phyloP scores from a whole-genome alignment of 257 asterid genomes.

The Cruciata laevipes region DNA sequence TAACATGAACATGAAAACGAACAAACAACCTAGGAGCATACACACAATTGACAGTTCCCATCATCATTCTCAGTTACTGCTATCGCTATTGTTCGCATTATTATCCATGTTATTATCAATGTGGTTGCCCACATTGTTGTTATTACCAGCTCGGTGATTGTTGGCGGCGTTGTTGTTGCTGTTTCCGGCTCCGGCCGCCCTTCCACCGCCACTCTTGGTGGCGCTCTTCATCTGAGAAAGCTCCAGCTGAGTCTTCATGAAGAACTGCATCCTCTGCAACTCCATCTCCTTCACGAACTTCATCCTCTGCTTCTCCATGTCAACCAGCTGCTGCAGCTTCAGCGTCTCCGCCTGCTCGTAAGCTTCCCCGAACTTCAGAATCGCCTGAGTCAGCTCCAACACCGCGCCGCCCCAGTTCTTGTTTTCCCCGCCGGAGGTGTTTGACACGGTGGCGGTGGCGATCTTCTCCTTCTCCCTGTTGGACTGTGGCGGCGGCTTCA shows the following conservation, averaged over 20 bases:
- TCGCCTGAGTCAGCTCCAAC: conserved; percentile 55
- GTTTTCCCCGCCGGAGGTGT: conserved; percentile 17
- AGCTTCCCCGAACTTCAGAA: conserved; percentile 70
- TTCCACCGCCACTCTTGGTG: background rate
- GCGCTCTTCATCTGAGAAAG: conserved; percentile 43
- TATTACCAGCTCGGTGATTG: conserved; percentile 17
- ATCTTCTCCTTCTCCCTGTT: conserved; percentile 11
- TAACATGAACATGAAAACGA: too few relatives aligned
- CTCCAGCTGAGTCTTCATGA: conserved; percentile 78
- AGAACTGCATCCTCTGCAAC: conserved; percentile 85
- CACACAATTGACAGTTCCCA: too few relatives aligned
- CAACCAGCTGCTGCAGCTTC: conserved; percentile 75
- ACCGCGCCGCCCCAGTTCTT: conserved; percentile 46
- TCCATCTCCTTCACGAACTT: conserved; percentile 78
- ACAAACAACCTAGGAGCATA: background rate
- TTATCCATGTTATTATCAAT: conserved; percentile 9
- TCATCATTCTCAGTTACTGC: conserved; percentile 33
- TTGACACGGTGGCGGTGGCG: conserved; percentile 21
- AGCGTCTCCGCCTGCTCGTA: conserved; percentile 75
- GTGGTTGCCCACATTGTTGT: conserved; percentile 9
- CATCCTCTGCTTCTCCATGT: conserved; percentile 96
- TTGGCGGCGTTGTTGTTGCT: conserved; percentile 14
- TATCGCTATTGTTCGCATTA: conserved; percentile 34
- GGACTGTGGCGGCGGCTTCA: background rate
- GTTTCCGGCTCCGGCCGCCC: conserved; percentile 27